Conservation (phyloP, 805 yeast species). For the Yarrowia phangngaensis region DNA sequence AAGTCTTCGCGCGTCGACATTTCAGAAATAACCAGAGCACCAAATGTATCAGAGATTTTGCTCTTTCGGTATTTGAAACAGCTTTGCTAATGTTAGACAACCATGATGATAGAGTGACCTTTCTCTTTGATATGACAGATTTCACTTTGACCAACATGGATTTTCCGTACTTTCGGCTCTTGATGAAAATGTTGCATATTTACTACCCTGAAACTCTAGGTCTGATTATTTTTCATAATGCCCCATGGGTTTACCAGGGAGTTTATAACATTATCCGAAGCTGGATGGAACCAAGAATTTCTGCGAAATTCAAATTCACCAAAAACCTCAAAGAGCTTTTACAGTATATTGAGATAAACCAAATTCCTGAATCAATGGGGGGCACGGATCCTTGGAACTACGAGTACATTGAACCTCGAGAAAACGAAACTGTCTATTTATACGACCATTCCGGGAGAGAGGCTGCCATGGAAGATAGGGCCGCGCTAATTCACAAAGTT, state of each 20-base stretch:
- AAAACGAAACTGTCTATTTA: slow-evolving; percentile 45
- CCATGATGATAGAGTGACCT: slow-evolving; percentile 73
- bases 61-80: slow-evolving; percentile 63
- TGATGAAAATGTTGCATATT: slow-evolving; percentile 73
- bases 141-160: slow-evolving; percentile 92
- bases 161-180: slow-evolving; percentile 76
- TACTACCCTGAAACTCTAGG: slow-evolving; percentile 83
- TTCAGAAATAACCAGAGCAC: slow-evolving; percentile 52
- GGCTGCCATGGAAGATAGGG: slow-evolving; percentile 8
- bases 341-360: slow-evolving; percentile 49
- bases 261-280: slow-evolving; percentile 77
- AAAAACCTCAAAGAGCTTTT: slow-evolving; percentile 56
- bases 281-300: slow-evolving; percentile 86
- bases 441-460: slow-evolving; percentile 17
- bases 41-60: slow-evolving; percentile 61
- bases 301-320: slow-evolving; percentile 70
- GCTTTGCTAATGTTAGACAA: slow-evolving; percentile 48
- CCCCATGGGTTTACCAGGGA: slow-evolving; percentile 83
- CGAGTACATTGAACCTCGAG: slow-evolving; percentile 52
- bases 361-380: slow-evolving; percentile 60
- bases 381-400: slow-evolving; percentile 56
- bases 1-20: slow-evolving; percentile 46
- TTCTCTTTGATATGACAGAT: slow-evolving; percentile 80
- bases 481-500: slow-evolving; percentile 16
- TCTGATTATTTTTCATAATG: slow-evolving; percentile 65